These are phyloP conservation scores for Mycena metata DNA, from an alignment of 768 basidiomycete genomes.

Conservation along the genomic window DNA sequence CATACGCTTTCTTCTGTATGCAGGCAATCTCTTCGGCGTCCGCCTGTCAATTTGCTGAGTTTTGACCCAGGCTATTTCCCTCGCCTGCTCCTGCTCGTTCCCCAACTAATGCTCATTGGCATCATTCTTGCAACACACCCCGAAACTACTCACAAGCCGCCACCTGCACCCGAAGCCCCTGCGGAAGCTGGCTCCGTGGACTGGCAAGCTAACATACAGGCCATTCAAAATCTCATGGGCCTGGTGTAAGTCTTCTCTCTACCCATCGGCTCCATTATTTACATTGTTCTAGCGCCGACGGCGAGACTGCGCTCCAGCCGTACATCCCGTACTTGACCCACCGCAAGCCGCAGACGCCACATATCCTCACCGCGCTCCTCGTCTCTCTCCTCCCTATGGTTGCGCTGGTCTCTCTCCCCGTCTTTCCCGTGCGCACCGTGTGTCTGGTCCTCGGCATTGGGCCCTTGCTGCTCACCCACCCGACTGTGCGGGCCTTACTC, in stretches of 20 bases:
- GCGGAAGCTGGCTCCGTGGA: constrained; percentile 69
- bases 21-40: background rate
- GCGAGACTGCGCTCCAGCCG: constrained; percentile 66
- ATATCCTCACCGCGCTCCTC: constrained; percentile 64
- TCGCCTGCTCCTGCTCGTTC: constrained; percentile 76
- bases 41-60: background rate
- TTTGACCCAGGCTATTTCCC: constrained; percentile 78
- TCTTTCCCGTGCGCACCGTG: constrained; percentile 62
- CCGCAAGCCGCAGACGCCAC: constrained; percentile 64
- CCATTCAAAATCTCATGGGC: constrained; percentile 93
- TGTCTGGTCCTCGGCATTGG: constrained; percentile 63
- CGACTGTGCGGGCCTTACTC: constrained; percentile 51
- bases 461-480: constrained; percentile 69
- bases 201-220: constrained; percentile 91
- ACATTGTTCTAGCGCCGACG: constrained; percentile 66
- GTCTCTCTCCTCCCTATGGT: constrained; percentile 66
- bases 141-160: constrained; percentile 46
- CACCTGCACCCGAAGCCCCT: constrained; percentile 37
- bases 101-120: constrained; percentile 71
- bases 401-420: constrained; percentile 58
- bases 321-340: constrained; percentile 62
- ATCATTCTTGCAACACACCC: constrained; percentile 80
- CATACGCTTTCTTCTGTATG: constrained; percentile 86
- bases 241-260: constrained; percentile 65
- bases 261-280: background rate